These are phyloP conservation scores for Tulasnella sp. DNA, from an alignment of 768 basidiomycete species.

Conservation along the genomic window DNA sequence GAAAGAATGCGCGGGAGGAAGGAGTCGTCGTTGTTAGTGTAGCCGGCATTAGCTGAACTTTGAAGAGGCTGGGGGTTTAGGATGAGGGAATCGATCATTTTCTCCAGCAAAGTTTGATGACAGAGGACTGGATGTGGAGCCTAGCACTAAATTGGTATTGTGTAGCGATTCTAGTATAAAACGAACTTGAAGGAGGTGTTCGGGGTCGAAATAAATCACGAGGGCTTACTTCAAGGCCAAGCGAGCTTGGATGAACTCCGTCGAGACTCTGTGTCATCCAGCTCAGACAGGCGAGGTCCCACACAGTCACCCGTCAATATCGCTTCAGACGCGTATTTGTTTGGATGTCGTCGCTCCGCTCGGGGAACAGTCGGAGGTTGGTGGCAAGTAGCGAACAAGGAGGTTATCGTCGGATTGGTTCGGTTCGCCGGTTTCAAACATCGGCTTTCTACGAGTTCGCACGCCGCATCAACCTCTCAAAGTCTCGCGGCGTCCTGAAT, in stretches of 20 bases:
- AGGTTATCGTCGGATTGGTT: not conserved
- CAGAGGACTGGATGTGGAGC: not conserved
- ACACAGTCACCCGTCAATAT: too few species aligned
- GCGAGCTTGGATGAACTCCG: too few species aligned
- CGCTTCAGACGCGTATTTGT: too few species aligned
- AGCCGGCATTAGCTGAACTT: not conserved
- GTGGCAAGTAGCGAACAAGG: not conserved
- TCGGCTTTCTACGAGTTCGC: not conserved
- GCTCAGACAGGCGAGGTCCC: too few species aligned
- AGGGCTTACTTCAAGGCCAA: too few species aligned
- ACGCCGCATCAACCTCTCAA: not conserved
- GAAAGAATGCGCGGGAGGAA: slow-evolving; percentile 31
- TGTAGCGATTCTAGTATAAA: too few species aligned
- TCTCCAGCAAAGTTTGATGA: not conserved
- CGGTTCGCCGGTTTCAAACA: not conserved
- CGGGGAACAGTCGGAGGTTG: not conserved
- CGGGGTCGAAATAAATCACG: too few species aligned
- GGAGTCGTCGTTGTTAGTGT: not conserved
- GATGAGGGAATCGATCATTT: slow-evolving; percentile 11
- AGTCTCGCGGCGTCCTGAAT: not conserved
- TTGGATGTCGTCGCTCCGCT: too few species aligned
- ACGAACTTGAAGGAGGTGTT: too few species aligned
- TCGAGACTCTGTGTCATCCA: too few species aligned
- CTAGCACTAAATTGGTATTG: too few species aligned
- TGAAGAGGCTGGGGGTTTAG: not conserved